These are phyloP conservation scores for Viridothelium virens DNA, from an alignment of 495 filamentous ascomycete genomes.

Conservation along the genomic window DNA sequence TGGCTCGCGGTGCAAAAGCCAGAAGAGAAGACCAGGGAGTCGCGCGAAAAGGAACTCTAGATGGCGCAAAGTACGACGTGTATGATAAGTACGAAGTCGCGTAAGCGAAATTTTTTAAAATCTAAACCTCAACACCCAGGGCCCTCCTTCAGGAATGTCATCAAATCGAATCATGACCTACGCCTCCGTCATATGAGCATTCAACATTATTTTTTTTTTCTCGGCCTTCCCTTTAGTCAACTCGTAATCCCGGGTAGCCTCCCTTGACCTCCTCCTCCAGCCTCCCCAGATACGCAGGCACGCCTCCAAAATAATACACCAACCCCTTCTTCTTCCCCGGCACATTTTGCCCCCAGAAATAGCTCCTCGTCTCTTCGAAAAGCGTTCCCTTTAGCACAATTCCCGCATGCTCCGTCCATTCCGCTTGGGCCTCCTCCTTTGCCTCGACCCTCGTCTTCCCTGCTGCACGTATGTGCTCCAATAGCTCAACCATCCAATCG, in stretches of 20 bases:
- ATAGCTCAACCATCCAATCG: conserved; percentile 44
- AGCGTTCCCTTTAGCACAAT: neutral
- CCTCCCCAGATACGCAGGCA: conserved; percentile 18
- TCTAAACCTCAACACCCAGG: too few species aligned
- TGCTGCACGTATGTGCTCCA: conserved; percentile 37
- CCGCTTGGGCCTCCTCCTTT: conserved; percentile 31
- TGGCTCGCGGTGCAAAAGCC: conserved; percentile 19
- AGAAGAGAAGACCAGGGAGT: neutral
- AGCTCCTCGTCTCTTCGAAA: conserved; percentile 7
- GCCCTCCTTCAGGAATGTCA: too few species aligned
- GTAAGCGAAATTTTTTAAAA: neutral
- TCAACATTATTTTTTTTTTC: too few species aligned
- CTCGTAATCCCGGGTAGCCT: conserved; percentile 13
- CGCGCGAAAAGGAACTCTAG: neutral
- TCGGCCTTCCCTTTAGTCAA: neutral
- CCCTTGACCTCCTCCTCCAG: conserved; percentile 12
- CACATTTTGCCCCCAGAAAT: conserved; percentile 22
- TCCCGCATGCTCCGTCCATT: conserved; percentile 33
- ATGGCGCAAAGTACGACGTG: neutral
- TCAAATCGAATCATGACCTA: too few species aligned
- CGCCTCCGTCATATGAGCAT: too few species aligned
- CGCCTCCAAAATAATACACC: conserved; percentile 23
- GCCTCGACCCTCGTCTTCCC: conserved; percentile 37
- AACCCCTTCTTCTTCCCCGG: conserved; percentile 23
- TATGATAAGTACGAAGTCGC: conserved; percentile 1